phyloP scores from a whole-genome alignment of 2,329 filamentous ascomycete genomes.

The Didymellaceae sp. region DNA sequence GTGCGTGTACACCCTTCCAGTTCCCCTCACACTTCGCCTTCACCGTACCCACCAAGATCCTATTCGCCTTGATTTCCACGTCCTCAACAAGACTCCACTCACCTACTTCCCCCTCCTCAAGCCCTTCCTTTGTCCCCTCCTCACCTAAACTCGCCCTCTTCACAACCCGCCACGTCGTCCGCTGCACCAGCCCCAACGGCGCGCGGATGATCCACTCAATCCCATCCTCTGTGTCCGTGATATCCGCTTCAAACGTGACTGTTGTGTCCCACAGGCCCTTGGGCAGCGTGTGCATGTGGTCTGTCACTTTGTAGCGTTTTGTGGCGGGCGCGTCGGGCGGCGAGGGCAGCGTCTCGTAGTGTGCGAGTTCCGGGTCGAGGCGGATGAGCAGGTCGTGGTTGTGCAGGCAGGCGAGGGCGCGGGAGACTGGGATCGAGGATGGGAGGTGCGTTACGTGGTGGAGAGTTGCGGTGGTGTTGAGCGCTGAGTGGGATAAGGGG shows the following conservation, averaged over 20 bases:
- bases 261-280: constrained; percentile 47
- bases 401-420: constrained; percentile 35
- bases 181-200: constrained; percentile 44
- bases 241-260: constrained; percentile 43
- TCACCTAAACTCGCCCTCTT: constrained; percentile 25
- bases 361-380: constrained; percentile 46
- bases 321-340: constrained; percentile 28
- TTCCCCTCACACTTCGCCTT: constrained; percentile 47
- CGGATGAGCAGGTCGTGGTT: constrained; percentile 48
- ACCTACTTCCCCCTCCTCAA: constrained; percentile 5
- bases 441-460: constrained; percentile 46
- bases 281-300: constrained; percentile 46
- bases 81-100: constrained; percentile 47
- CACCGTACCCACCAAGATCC: constrained; percentile 44
- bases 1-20: constrained; percentile 42
- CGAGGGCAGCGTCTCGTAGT: constrained; percentile 38
- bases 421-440: constrained; percentile 24
- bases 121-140: constrained; percentile 6
- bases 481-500: constrained; percentile 25
- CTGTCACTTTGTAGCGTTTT: constrained; percentile 47
- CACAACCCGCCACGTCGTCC: constrained; percentile 40
- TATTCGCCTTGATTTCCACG: constrained; percentile 44
- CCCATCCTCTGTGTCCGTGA: constrained; percentile 44
- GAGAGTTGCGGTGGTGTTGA: constrained; percentile 42
- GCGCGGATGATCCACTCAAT: constrained; percentile 46